A percentile compares a stretch with the other conserved stretches of the same genome.
Evolutionary conservation across 768 basidiomycete genomes (phyloP).

Genomic region (Termitomyces sp.): DNA sequence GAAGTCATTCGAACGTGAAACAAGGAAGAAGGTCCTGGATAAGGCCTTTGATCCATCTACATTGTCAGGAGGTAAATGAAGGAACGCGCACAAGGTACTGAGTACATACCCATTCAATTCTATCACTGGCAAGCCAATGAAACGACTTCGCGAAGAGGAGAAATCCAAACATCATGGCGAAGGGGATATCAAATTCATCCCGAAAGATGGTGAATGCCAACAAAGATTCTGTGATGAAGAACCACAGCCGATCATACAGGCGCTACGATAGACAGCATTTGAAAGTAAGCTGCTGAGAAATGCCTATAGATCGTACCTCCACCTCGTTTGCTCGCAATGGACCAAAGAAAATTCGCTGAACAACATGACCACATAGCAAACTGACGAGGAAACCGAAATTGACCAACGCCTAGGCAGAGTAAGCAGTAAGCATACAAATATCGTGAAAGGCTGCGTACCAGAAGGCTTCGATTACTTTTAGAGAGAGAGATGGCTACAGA

Average conservation of each 20-base stretch:
- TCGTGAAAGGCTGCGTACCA: constrained; percentile 46
- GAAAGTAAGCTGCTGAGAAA: background rate
- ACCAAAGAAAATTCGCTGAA: constrained; percentile 92
- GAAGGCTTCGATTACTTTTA: constrained; percentile 85
- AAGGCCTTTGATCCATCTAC: constrained; percentile 96
- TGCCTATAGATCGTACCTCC: constrained; percentile 53
- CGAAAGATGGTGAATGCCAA: constrained; percentile 97
- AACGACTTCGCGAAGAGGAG: constrained; percentile 94
- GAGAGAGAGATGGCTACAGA: constrained; percentile 90
- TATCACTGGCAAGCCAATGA: constrained; percentile 94
- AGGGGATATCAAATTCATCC: constrained; percentile 90
- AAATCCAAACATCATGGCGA: constrained; percentile 92
- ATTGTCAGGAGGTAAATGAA: constrained; percentile 8
- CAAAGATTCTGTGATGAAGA: constrained; percentile 94
- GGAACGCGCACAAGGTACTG: background rate
- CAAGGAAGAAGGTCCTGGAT: constrained; percentile 74
- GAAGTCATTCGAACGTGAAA: constrained; percentile 82
- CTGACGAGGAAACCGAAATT: constrained; percentile 85
- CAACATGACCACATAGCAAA: constrained; percentile 65
- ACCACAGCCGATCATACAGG: constrained; percentile 94
- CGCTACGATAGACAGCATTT: constrained; percentile 47
- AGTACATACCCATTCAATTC: constrained; percentile 86
- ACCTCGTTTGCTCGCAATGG: constrained; percentile 81
- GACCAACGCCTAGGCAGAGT: constrained; percentile 62
- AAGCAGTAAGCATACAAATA: background rate